Conservation (phyloP, 1,139 yeast species). For the Candida albicans region DNA sequence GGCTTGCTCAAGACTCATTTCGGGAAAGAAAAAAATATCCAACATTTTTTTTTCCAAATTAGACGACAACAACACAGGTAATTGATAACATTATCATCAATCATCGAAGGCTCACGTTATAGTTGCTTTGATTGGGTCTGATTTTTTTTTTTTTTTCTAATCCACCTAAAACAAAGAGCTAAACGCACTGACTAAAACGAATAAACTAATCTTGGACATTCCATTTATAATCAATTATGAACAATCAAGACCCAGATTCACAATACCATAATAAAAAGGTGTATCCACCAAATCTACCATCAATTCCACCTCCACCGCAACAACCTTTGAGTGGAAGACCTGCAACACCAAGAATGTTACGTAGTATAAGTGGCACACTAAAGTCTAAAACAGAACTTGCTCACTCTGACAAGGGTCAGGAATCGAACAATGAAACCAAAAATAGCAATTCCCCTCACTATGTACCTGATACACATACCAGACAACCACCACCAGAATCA, state of each 20-base stretch:
- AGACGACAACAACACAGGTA: no score
- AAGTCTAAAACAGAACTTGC: constrained; percentile 17
- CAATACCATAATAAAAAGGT: constrained; percentile 7
- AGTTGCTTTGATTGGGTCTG: no score
- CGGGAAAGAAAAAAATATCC: no score
- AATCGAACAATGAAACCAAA: constrained; percentile 1
- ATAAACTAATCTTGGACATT: neutral
- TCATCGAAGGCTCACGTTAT: no score
- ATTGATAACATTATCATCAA: no score
- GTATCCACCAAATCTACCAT: constrained; percentile 5
- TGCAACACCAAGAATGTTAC: constrained; percentile 78
- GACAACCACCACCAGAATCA: constrained; percentile 22
- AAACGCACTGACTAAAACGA: neutral
- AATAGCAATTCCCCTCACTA: constrained; percentile 19
- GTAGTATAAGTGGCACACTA: constrained; percentile 49
- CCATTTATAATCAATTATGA: constrained; percentile 4
- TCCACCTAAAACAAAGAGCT: neutral
- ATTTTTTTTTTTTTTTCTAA: neutral
- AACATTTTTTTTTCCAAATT: neutral
- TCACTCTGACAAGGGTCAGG: neutral
- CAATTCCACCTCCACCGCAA: constrained; percentile 3
- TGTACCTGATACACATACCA: constrained; percentile 19
- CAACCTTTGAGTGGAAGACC: constrained; percentile 35
- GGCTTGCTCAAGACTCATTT: no score
- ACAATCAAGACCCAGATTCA: constrained; percentile 7